These are phyloP conservation scores for Colletotrichum liriopes DNA, from an alignment of 2,329 filamentous ascomycete genomes.

Conservation along the genomic window DNA sequence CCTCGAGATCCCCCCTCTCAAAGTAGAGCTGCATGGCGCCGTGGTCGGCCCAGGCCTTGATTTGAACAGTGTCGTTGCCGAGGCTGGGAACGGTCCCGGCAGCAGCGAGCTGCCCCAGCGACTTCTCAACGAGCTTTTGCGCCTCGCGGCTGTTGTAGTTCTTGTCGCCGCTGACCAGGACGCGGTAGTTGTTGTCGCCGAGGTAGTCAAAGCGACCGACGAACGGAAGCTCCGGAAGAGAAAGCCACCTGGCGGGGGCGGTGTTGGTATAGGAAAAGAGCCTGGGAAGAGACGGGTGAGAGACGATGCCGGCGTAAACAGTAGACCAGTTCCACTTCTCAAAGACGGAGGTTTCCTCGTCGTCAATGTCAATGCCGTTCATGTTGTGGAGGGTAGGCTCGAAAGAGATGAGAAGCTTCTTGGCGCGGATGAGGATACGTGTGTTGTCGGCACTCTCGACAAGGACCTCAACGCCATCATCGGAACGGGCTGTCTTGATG, in stretches of 20 bases:
- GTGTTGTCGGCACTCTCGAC: constrained; percentile 47
- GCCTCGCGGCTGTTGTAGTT: constrained; percentile 44
- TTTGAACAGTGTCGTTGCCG: constrained; percentile 39
- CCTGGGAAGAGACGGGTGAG: constrained; percentile 50
- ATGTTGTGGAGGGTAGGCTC: constrained; percentile 53
- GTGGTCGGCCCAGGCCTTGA: constrained; percentile 51
- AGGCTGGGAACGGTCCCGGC: constrained; percentile 45
- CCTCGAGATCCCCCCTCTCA: constrained; percentile 48
- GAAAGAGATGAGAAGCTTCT: constrained; percentile 55
- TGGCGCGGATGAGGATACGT: constrained; percentile 48
- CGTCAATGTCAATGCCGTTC: constrained; percentile 52
- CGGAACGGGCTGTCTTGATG: constrained; percentile 49
- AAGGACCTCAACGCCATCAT: constrained; percentile 49
- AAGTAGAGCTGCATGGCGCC: constrained; percentile 53
- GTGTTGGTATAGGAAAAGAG: constrained; percentile 50
- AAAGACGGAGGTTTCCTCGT: constrained; percentile 51
- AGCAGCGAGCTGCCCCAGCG: constrained; percentile 46
- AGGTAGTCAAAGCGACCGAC: constrained; percentile 50
- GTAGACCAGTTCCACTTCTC: constrained; percentile 51
- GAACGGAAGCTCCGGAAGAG: constrained; percentile 48
- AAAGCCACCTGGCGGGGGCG: constrained; percentile 47
- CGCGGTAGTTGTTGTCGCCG: constrained; percentile 48
- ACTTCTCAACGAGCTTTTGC: constrained; percentile 46
- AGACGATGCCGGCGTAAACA: constrained; percentile 52
- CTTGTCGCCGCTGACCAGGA: constrained; percentile 48